Evolutionary conservation across 2,329 filamentous ascomycete genomes (phyloP), one percentile per base, ranked within the genome.

Genomic region (Diaporthe vexans): DNA sequence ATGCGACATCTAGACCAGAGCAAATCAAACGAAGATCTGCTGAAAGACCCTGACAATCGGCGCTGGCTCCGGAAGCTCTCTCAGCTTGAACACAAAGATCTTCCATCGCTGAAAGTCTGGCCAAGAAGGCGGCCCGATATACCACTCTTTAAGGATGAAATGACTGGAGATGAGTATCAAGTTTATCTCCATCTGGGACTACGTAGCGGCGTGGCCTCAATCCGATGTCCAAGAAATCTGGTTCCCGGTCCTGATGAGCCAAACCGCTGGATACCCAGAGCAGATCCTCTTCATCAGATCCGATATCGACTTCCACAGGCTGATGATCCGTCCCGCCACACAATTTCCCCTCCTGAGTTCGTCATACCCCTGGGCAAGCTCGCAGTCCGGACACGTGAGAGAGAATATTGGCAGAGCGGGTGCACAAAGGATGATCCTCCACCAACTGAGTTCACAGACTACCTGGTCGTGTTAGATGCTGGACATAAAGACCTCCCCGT

Each of bases 41-140:
- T 29, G 9, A 7, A 46, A 26, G 37, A 46, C 21, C 13, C 58
- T 10, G 58, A 43, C 10, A 46, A 19, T 21, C 35, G 13, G 37
- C 37, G 33, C n/a, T 61, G 58, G 58, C 37, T 61, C 17, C 58
- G 33, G 19, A 61, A 46, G 15, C 58, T 61, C n/a, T 61, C 58
- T 11, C 21, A n/a, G 4, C 4, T 61, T 43, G 13, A 29, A 5
- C 37, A 2, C 0, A 61, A 61, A 5, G 37, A 61, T 8, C 58
- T 61, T 4, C 58, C 58, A 37, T 29, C 37, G 10, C 37, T 61
- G 13, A 61, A 46, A 7, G n/a, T 61, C n/a, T 19, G n/a, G 13
- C 17, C 33, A 2, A 21, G 24, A 43, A 37, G 58, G 24, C 46
- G 11, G 6, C 58, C 58, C 10, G 46, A 61, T 19, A 29, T 61